Conservation (phyloP, 805 yeast species). For the Zygotorulaspora danielsina region DNA sequence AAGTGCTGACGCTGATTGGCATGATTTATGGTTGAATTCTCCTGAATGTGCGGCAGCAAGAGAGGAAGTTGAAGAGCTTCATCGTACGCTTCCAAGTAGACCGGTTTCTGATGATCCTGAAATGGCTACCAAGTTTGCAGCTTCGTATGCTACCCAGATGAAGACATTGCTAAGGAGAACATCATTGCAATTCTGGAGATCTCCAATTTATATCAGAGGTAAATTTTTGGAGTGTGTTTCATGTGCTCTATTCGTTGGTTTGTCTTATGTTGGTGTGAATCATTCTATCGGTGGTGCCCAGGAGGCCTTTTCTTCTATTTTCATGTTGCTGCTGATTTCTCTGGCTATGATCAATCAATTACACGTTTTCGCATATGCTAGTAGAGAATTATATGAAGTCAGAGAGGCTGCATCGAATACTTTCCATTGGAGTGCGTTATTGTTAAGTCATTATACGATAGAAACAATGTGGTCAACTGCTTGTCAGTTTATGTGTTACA, state of each 20-base stretch:
- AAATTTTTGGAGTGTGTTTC: slow-evolving; percentile 49
- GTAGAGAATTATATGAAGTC: slow-evolving; percentile 63
- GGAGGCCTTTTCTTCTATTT: slow-evolving; percentile 57
- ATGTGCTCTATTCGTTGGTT: slow-evolving; percentile 60
- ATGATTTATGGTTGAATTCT: slow-evolving; percentile 54
- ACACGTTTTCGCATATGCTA: slow-evolving; percentile 55
- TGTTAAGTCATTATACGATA: slow-evolving; percentile 41
- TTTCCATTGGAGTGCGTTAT: slow-evolving; percentile 60
- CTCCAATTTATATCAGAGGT: slow-evolving; percentile 55
- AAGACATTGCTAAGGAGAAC: slow-evolving; percentile 48
- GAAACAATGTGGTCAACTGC: slow-evolving; percentile 47
- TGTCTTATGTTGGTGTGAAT: slow-evolving; percentile 58
- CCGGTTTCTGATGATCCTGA: slow-evolving; percentile 36
- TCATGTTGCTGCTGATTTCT: slow-evolving; percentile 51
- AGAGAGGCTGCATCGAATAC: slow-evolving; percentile 72
- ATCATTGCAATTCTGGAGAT: slow-evolving; percentile 60
- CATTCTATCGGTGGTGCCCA: slow-evolving; percentile 60
- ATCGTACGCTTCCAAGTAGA: slow-evolving; percentile 38
- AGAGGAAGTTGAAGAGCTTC: slow-evolving; percentile 52
- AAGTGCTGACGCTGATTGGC: slow-evolving; percentile 53
- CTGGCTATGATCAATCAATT: slow-evolving; percentile 57
- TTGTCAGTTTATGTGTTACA: slow-evolving; percentile 42
- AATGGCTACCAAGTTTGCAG: slow-evolving; percentile 45
- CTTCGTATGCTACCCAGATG: slow-evolving; percentile 41
- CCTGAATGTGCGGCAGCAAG: slow-evolving; percentile 49